A percentile compares a stretch with the other conserved stretches of the same genome.
Conservation (phyloP, 176 grass and related monocot genomes). For the Alopecurus myosuroides region DNA sequence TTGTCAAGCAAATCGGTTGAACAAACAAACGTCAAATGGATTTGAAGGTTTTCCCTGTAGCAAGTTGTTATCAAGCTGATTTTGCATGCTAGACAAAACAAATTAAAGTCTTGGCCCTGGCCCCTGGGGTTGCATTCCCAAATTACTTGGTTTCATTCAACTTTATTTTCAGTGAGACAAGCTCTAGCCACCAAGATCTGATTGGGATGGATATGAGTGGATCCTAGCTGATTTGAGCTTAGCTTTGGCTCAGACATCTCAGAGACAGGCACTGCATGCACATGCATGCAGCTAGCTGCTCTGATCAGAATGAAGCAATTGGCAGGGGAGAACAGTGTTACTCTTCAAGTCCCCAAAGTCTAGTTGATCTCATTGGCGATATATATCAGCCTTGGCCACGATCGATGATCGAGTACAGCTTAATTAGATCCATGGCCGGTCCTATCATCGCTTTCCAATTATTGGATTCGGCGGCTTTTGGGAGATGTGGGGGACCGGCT, state of each 20-base stretch:
- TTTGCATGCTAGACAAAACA: not conserved
- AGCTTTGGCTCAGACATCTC: not conserved
- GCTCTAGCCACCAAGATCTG: slow-evolving; percentile 22
- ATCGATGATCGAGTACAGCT: not conserved
- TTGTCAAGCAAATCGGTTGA: slow-evolving; percentile 16
- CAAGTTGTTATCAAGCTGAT: not conserved
- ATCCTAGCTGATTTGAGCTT: not conserved
- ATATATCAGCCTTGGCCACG: not conserved
- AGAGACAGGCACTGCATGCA: not conserved
- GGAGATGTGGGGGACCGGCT: slow-evolving; percentile 19
- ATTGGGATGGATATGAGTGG: slow-evolving; percentile 6
- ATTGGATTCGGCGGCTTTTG: slow-evolving; percentile 43
- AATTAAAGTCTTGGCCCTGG: not conserved
- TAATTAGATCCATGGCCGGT: not conserved
- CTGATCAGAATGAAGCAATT: slow-evolving; percentile 29
- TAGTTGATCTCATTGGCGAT: not conserved
- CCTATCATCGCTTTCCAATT: slow-evolving; percentile 26
- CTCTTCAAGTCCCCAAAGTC: slow-evolving; percentile 1
- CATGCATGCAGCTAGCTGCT: slow-evolving; percentile 19
- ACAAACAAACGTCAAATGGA: not conserved
- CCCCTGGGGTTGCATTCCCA: not conserved
- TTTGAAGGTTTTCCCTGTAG: not conserved
- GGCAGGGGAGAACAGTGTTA: slow-evolving; percentile 4
- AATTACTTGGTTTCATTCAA: not conserved
- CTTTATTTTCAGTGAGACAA: slow-evolving; percentile 15